Conservation (phyloP, 169 alveolate species). For the Plasmodium adleri region DNA sequence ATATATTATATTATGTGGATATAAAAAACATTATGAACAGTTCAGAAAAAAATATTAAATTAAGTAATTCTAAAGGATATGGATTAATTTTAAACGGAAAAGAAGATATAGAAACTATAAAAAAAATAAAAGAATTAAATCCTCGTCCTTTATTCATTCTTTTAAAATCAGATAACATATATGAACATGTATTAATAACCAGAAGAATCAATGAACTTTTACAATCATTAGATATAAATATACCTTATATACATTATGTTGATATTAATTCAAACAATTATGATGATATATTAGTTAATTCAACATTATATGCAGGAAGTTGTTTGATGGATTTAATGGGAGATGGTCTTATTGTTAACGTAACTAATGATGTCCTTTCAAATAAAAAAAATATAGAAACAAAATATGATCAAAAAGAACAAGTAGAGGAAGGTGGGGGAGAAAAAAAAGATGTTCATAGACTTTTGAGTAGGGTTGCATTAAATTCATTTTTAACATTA, state of each 20-base stretch:
- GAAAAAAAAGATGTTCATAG: background rate
- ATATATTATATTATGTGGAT: constrained; percentile 22
- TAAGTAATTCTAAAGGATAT: constrained; percentile 32
- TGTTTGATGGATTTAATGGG: constrained; percentile 74
- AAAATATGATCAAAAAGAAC: background rate
- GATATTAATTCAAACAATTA: constrained; percentile 28
- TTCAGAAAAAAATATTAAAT: constrained; percentile 19
- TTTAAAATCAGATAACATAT: constrained; percentile 43
- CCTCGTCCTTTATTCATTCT: constrained; percentile 41
- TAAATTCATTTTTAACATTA: constrained; percentile 53
- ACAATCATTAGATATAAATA: constrained; percentile 28
- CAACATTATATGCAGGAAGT: constrained; percentile 56
- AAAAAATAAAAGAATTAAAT: constrained; percentile 29
- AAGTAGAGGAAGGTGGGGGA: background rate
- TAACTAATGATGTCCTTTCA: constrained; percentile 3
- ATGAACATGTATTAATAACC: constrained; percentile 55
- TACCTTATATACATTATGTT: constrained; percentile 63
- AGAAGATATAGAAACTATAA: constrained; percentile 31
- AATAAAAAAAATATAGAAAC: background rate
- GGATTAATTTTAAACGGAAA: constrained; percentile 43
- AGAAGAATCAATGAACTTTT: constrained; percentile 60
- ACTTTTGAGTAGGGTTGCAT: constrained; percentile 30
- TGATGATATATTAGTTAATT: constrained; percentile 57
- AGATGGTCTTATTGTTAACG: constrained; percentile 57
- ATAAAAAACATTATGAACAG: background rate